Base-by-base conservation (phyloP, 1,284 basidiomycete genomes). In the Mrakiaceae sp. region DNA sequence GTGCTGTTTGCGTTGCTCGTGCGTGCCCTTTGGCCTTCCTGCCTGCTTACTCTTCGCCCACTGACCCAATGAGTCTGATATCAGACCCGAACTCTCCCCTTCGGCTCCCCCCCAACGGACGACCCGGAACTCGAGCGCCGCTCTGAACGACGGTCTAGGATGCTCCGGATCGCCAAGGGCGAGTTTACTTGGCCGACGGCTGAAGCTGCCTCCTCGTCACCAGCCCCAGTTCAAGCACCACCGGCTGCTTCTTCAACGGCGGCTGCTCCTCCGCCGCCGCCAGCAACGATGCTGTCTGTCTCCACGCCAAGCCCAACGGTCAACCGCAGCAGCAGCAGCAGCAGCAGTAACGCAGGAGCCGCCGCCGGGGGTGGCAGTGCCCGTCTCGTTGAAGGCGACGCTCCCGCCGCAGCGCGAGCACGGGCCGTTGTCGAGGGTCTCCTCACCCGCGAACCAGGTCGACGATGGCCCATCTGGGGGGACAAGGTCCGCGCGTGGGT, bases 111-210 rank as follows among this genome's bases (percentile, higher is more conserved):
- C 7, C 67, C 67, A 0, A 59, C 57, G 11, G 66, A 65, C 16
- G 67, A 56, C 58, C 60, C 63, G 62, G 67, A 53, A 58, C 63
- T 55, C 66, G 70, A 59, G 69, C 68, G 47, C 47, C 67, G 64
- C 59, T 56, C 58, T 70, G 51, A 57, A 80, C 68, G 77, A 6
- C 69, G 74, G 46, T 69, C 71, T 12, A 74, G 75, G 62, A 76
- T 91, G 70, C 83, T 88, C 79, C 80, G 83, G 64, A 90, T 93
- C 70, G 88, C 88, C 4, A 82, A 84, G 71, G 87, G 84, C 56
- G 85, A 87, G 70, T 91, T 85, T 74, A 73, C 77, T 53, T 91
- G 87, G 87, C 87, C 62, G 12, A 47, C 53, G 12, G 52, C 51
- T 16, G 48, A 50, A 56, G 44, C 52, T 60, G 5, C 39, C 53